Conservation (phyloP, 2,329 filamentous ascomycete species). For the Malbranchea zuffiana region DNA sequence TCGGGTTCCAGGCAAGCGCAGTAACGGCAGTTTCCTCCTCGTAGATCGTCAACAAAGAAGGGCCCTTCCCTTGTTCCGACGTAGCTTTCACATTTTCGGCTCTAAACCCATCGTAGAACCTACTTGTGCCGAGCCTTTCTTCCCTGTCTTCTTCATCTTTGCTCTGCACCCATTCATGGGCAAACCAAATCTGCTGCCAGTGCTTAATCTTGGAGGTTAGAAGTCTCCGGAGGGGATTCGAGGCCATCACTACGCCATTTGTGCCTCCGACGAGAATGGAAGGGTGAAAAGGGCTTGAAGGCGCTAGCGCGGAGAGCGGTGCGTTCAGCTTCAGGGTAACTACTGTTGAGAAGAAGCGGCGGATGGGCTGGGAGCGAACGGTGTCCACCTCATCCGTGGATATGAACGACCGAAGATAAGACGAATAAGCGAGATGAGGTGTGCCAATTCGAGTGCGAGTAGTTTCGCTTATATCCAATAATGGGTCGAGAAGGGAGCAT, state of each 20-base stretch:
- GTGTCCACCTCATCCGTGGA: constrained; percentile 46
- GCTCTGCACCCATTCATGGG: constrained; percentile 43
- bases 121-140: constrained; percentile 27
- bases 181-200: constrained; percentile 48
- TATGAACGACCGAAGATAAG: constrained; percentile 44
- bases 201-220: constrained; percentile 41
- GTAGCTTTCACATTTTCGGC: constrained; percentile 26
- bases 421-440: constrained; percentile 43
- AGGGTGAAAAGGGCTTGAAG: constrained; percentile 39
- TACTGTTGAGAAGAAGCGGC: constrained; percentile 42
- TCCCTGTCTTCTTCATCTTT: constrained; percentile 10
- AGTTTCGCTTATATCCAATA: constrained; percentile 35
- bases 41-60: constrained; percentile 39
- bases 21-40: constrained; percentile 55
- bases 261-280: constrained; percentile 43
- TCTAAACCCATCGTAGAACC: constrained; percentile 36
- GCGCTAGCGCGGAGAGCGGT: constrained; percentile 25
- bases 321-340: constrained; percentile 39
- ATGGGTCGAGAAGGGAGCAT: constrained; percentile 42
- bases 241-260: constrained; percentile 41
- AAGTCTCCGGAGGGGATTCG: constrained; percentile 43
- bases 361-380: constrained; percentile 39
- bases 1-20: constrained; percentile 57
- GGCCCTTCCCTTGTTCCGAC: constrained; percentile 13
- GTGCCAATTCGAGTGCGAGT: constrained; percentile 42